Evolutionary conservation across 345 rosid species (phyloP), one percentile per base, ranked within the genome.

Genomic region (Salix caprea): DNA sequence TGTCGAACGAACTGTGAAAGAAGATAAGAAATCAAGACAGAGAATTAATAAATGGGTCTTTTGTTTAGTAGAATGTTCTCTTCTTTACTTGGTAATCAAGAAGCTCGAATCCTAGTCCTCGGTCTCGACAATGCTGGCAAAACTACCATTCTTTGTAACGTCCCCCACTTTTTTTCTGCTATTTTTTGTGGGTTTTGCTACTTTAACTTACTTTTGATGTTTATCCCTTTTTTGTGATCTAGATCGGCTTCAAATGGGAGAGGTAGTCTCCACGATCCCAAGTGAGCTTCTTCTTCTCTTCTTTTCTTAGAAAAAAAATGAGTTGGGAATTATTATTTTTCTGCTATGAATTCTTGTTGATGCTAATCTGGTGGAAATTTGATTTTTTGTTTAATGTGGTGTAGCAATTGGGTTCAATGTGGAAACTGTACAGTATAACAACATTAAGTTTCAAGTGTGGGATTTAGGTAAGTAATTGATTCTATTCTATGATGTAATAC

Each of bases 231-330:
- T 62, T 61, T 74, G 67, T 73, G 28, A 26, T 71, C 23, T 90
- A 92, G 98, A 92, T 93, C 97, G 98, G 87, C 90, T 93, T 82
- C 98, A 93, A 88, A 95, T 93, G 97, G 99, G 99, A 13, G 99
- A 95, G 82, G 98, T 95, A 62, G 97, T 95, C 65, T 93, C 99
- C 44, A 95, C 98, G 71, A 95, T 95, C 82, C 99, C 99, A 64
- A 95, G 99, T 95, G 74, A 74, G 94, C 87, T 16, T 77, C 19
- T 6, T 52, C 7, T 6, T 11, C 14, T 42, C 46, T 42, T 42
- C 46, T 42, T 42, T 0, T 42, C 11, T 42, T 42, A 5, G 37
- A 5, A 48, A 14, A 13, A 48, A 48, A 3, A 14, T 19, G 19
- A 70, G 69, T 26, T 81, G 56, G 16, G n/a, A 66, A 52, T 67